These are phyloP conservation scores for Leptographium wingfieldii DNA, from an alignment of 2,329 filamentous ascomycete genomes.

Conservation along the genomic window DNA sequence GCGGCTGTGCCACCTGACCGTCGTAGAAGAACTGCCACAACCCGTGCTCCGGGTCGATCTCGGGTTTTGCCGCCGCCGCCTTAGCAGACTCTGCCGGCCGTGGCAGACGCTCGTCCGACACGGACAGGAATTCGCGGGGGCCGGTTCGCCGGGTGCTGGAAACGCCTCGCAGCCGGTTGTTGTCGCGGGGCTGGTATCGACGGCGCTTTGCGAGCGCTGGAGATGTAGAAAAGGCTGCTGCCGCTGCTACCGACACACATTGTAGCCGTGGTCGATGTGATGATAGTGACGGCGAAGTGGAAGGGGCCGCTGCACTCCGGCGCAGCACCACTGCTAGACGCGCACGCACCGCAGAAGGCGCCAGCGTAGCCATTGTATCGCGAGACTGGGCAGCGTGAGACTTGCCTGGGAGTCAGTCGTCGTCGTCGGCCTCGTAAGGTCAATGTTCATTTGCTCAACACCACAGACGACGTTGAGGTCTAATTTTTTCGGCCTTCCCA, in stretches of 20 bases:
- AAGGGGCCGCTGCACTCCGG: background rate
- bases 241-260: background rate
- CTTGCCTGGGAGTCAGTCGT: too few relatives aligned
- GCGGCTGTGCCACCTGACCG: conserved; percentile 53
- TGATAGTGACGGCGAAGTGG: background rate
- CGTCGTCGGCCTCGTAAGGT: too few relatives aligned
- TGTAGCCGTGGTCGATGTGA: conserved; percentile 15
- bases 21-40: conserved; percentile 85
- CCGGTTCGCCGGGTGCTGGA: conserved; percentile 71
- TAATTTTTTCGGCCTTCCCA: background rate
- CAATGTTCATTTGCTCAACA: too few relatives aligned
- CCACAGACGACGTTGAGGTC: background rate
- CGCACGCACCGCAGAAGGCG: conserved; percentile 4
- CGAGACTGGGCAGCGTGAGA: too few relatives aligned
- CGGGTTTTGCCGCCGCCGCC: conserved; percentile 42
- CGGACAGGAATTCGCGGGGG: conserved; percentile 58
- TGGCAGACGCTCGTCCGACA: conserved; percentile 60
- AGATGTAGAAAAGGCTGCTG: conserved; percentile 40
- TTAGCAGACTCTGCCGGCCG: conserved; percentile 39
- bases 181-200: conserved; percentile 49
- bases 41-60: conserved; percentile 63
- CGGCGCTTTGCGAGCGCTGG: conserved; percentile 32
- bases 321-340: background rate
- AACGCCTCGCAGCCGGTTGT: conserved; percentile 68
- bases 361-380: conserved; percentile 4